phyloP scores from a whole-genome alignment of 2,329 filamentous ascomycete genomes.

The Keithomyces neogunnii region DNA sequence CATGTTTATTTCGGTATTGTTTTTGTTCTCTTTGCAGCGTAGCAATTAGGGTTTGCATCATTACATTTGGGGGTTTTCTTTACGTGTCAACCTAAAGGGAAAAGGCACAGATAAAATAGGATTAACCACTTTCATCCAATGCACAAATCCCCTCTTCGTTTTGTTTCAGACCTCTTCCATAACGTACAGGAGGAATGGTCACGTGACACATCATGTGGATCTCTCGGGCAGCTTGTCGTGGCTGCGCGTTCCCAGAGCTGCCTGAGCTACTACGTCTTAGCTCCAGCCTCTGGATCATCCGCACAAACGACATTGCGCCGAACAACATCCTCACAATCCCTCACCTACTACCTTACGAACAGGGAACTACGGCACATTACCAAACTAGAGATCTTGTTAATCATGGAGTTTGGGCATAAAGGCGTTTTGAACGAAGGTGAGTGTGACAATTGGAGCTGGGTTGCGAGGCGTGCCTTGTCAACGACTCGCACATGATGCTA shows the following conservation, averaged over 20 bases:
- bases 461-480: slow-evolving; percentile 7
- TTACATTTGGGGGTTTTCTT: no score
- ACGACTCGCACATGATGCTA: background rate
- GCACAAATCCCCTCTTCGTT: no score
- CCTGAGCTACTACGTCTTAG: slow-evolving; percentile 31
- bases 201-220: slow-evolving; percentile 14
- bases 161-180: no score
- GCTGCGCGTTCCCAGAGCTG: slow-evolving; percentile 38
- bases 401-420: slow-evolving; percentile 56
- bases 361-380: background rate
- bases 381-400: slow-evolving; percentile 2
- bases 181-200: slow-evolving; percentile 1
- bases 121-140: no score
- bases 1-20: no score
- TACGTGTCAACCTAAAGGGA: no score
- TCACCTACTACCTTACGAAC: background rate
- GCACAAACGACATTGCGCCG: slow-evolving; percentile 15
- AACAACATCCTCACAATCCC: background rate
- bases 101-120: no score
- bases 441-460: slow-evolving; percentile 3
- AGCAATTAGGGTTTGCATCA: background rate
- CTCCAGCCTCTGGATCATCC: slow-evolving; percentile 24
- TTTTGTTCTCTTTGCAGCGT: background rate
- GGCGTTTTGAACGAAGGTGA: slow-evolving; percentile 57
- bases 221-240: slow-evolving; percentile 10